Evolutionary conservation across 257 asterid species (phyloP).

Genomic region (Galeopsis tetrahit): DNA sequence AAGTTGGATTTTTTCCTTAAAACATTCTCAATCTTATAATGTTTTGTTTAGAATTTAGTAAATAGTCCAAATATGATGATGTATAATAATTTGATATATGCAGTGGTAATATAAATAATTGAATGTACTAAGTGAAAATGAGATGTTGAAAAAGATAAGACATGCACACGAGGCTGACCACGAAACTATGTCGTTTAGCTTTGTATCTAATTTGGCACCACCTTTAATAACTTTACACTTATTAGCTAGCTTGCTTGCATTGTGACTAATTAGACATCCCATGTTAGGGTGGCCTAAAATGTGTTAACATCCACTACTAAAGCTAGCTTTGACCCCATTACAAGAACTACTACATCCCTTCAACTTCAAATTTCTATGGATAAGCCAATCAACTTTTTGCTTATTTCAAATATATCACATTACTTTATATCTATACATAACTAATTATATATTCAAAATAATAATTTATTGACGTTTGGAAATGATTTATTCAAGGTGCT

Average conservation of each 20-base stretch:
- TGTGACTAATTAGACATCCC: conserved; percentile 40
- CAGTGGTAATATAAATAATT: conserved; percentile 20
- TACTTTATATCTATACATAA: not conserved
- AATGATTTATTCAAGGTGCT: not conserved
- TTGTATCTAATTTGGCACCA: conserved; percentile 37
- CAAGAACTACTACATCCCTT: not conserved
- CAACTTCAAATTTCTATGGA: not conserved
- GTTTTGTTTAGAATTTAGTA: not conserved
- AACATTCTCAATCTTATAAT: not conserved
- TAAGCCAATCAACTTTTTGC: conserved; percentile 15
- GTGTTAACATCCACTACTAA: conserved; percentile 31
- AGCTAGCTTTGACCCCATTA: conserved; percentile 31
- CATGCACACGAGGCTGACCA: conserved; percentile 55
- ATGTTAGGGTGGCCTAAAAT: conserved; percentile 31
- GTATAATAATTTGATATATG: conserved; percentile 13
- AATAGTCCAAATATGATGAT: not conserved
- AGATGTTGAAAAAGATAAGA: conserved; percentile 46
- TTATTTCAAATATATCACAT: not conserved
- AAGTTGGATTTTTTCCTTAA: not conserved
- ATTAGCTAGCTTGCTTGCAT: conserved; percentile 28
- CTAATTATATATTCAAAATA: too few species aligned
- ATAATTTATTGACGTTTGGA: not conserved
- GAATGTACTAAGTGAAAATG: conserved; percentile 30
- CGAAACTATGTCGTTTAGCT: conserved; percentile 47
- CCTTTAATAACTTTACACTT: conserved; percentile 39